Conservation (phyloP, 1,284 basidiomycete genomes). For the Trichosporon sp. region DNA sequence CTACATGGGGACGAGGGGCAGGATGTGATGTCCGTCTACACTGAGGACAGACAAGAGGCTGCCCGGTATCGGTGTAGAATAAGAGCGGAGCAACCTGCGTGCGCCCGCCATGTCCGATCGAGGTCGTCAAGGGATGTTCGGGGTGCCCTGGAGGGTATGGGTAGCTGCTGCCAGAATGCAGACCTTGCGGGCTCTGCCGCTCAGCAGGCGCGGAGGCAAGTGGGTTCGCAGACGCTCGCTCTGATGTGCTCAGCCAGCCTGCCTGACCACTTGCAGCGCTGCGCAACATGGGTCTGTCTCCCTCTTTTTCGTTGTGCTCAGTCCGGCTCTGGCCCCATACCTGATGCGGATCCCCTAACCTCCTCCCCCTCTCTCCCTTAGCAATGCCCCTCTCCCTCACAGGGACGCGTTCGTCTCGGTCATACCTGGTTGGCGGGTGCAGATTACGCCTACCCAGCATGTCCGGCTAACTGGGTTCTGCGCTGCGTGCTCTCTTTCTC, state of each 20-base stretch:
- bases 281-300: not conserved
- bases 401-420: not conserved
- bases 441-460: not conserved
- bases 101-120: not conserved
- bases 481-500: too few species aligned
- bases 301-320: too few species aligned
- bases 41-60: too few species aligned
- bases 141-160: not conserved
- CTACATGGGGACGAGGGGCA: too few species aligned
- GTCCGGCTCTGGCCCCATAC: not conserved
- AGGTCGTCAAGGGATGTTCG: not conserved
- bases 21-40: too few species aligned
- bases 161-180: not conserved
- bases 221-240: not conserved
- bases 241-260: not conserved
- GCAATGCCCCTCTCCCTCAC: not conserved
- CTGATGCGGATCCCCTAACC: not conserved
- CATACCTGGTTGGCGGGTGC: not conserved
- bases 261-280: not conserved
- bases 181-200: not conserved
- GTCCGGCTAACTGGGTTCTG: not conserved
- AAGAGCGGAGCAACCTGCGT: too few species aligned
- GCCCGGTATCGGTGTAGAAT: too few species aligned
- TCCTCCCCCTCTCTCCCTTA: not conserved
- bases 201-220: not conserved